A percentile compares a stretch with the other conserved stretches of the same genome.
phyloP scores from a whole-genome alignment of 306 rosid genomes.

The Trichosanthes cucumerina region DNA sequence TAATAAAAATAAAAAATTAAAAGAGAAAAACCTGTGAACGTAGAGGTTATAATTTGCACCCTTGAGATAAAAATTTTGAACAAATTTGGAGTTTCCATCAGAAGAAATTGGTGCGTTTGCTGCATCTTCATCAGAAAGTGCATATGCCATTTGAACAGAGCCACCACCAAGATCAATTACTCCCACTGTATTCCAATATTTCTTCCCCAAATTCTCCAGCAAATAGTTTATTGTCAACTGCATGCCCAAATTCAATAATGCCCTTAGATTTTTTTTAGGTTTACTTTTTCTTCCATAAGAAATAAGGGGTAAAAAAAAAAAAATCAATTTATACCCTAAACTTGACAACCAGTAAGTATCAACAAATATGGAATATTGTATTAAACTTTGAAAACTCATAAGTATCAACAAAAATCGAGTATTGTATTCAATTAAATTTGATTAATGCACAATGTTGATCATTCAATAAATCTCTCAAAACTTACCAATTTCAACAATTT shows the following conservation, averaged over 20 bases:
- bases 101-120: constrained; percentile 10
- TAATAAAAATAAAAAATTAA: not conserved
- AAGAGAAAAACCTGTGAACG: constrained; percentile 66
- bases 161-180: constrained; percentile 99
- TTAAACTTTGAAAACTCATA: no score
- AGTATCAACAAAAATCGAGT: no score
- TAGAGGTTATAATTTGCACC: constrained; percentile 71
- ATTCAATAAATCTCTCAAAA: no score
- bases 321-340: no score
- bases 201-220: constrained; percentile 74
- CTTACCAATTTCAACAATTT: no score
- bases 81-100: constrained; percentile 52
- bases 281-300: no score
- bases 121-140: constrained; percentile 57
- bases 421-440: no score
- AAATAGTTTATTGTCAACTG: not conserved
- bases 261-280: no score
- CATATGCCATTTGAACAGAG: constrained; percentile 98
- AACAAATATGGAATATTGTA: no score
- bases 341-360: no score
- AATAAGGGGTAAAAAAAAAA: no score
- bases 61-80: constrained; percentile 61
- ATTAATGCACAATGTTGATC: no score
- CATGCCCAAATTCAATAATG: not conserved
- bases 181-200: constrained; percentile 64